Percentiles rank a stretch among this genome's conserved stretches.
These are phyloP conservation scores for Exophiala dermatitidis DNA, from an alignment of 2,329 filamentous ascomycete genomes.

Conservation along the genomic window DNA sequence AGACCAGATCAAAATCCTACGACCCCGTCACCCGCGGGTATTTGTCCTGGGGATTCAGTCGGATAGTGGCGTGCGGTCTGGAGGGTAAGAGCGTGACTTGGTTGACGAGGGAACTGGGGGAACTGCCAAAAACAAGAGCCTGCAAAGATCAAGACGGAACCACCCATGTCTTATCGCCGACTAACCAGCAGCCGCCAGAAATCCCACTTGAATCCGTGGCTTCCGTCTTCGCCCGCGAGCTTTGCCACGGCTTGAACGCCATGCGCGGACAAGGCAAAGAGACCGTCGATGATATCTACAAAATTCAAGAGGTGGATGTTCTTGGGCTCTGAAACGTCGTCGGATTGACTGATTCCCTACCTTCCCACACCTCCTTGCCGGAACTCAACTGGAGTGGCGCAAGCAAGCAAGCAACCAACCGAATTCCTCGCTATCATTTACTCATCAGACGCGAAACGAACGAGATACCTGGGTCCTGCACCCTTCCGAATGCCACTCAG, in stretches of 20 bases:
- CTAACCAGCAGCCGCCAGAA: background rate
- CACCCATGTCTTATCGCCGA: background rate
- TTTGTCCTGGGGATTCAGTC: conserved; percentile 52
- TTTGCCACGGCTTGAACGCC: conserved; percentile 30
- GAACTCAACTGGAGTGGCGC: too few species aligned
- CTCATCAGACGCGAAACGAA: too few species aligned
- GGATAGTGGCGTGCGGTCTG: conserved; percentile 87
- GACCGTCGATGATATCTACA: conserved; percentile 34
- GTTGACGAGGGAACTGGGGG: conserved; percentile 48
- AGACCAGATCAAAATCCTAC: conserved; percentile 8
- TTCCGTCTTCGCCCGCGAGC: conserved; percentile 31
- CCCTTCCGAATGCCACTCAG: too few species aligned
- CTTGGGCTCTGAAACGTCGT: background rate
- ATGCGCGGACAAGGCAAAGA: conserved; percentile 25
- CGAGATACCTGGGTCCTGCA: too few species aligned
- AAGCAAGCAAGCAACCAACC: too few species aligned
- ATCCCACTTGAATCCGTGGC: conserved; percentile 32
- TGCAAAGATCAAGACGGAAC: background rate
- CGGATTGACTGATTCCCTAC: too few species aligned
- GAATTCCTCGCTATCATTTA: too few species aligned
- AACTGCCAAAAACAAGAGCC: background rate
- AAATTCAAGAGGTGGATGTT: conserved; percentile 32
- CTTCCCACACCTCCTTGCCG: too few species aligned
- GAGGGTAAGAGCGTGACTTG: conserved; percentile 73
- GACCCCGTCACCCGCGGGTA: conserved; percentile 14